phyloP scores from a whole-genome alignment of 164 flowering plant species.

The Chloranthus sessilifolius region DNA sequence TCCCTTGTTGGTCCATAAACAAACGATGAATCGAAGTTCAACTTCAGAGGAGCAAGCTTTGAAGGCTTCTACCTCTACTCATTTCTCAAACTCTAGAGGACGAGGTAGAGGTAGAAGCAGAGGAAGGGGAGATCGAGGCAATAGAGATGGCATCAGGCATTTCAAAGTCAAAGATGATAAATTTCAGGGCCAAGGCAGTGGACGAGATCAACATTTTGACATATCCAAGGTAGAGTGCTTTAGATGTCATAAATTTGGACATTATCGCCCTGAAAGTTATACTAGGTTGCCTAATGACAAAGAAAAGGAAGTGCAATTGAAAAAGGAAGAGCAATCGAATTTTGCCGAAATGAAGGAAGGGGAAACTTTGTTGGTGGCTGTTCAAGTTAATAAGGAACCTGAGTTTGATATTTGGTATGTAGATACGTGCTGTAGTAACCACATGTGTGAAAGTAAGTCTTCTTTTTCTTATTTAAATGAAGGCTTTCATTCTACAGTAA shows the following conservation, averaged over 20 bases:
- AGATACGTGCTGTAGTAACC: not conserved
- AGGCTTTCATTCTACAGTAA: constrained; percentile 14
- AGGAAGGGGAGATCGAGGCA: constrained; percentile 5
- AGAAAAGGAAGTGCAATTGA: too few species aligned
- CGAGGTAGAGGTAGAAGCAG: constrained; percentile 8
- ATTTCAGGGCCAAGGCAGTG: not conserved
- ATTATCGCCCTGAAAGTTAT: constrained; percentile 3
- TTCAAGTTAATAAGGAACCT: not conserved
- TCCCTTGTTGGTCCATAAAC: constrained; percentile 1
- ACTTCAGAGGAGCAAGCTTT: constrained; percentile 2
- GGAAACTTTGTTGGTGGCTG: constrained; percentile 1
- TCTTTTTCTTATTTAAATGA: too few species aligned
- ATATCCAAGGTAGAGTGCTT: constrained; percentile 8
- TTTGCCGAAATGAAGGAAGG: constrained; percentile 7
- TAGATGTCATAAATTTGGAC: constrained; percentile 4
- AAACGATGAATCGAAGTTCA: constrained; percentile 6
- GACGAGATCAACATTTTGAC: constrained; percentile 6
- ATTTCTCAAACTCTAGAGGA: not conserved
- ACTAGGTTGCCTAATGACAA: constrained; percentile 6
- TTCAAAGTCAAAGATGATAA: constrained; percentile 1
- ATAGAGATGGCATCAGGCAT: not conserved
- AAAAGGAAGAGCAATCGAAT: constrained; percentile 3
- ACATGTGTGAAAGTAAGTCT: constrained; percentile 8
- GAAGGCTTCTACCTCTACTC: constrained; percentile 1
- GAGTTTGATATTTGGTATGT: constrained; percentile 1